A percentile compares a stretch with the other conserved stretches of the same genome.
These are phyloP conservation scores for Penicillium sp. DNA, from an alignment of 2,329 filamentous ascomycete species.

Conservation along the genomic window DNA sequence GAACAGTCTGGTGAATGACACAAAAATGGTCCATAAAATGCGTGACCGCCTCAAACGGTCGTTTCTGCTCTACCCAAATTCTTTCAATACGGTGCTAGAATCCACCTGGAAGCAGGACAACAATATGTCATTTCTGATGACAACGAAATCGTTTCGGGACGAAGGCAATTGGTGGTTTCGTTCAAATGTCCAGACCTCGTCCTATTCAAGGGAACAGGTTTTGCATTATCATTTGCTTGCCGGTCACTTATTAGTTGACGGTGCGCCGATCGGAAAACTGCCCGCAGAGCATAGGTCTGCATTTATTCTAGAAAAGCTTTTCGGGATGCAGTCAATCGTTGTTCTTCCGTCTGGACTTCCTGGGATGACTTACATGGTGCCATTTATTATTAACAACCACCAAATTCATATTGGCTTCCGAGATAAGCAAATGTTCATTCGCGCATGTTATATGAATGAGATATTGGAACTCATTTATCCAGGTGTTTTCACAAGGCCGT, in stretches of 20 bases:
- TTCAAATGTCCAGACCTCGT: too few species aligned
- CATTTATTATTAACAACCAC: conserved; percentile 33
- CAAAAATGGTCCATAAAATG: conserved; percentile 40
- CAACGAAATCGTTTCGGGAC: conserved; percentile 46
- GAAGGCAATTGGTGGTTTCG: conserved; percentile 22
- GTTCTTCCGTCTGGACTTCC: conserved; percentile 50
- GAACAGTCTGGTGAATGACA: too few species aligned
- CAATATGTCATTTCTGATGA: too few species aligned
- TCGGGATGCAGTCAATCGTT: conserved; percentile 50
- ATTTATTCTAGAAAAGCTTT: conserved; percentile 50
- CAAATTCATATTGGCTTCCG: conserved; percentile 56
- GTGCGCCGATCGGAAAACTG: conserved; percentile 49
- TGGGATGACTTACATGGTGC: conserved; percentile 54
- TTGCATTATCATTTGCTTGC: conserved; percentile 46
- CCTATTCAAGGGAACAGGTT: too few species aligned
- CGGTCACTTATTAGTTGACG: conserved; percentile 49
- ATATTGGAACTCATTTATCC: conserved; percentile 37
- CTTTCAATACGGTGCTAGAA: too few species aligned
- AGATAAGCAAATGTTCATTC: conserved; percentile 39
- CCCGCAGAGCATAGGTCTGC: too few species aligned
- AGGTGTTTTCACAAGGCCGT: conserved; percentile 20
- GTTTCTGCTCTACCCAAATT: too few species aligned
- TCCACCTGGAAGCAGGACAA: too few species aligned
- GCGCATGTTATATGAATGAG: conserved; percentile 40
- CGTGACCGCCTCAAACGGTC: too few species aligned